Base-by-base conservation (phyloP, 495 filamentous ascomycete genomes). In the Podospora pseudoanserina region DNA sequence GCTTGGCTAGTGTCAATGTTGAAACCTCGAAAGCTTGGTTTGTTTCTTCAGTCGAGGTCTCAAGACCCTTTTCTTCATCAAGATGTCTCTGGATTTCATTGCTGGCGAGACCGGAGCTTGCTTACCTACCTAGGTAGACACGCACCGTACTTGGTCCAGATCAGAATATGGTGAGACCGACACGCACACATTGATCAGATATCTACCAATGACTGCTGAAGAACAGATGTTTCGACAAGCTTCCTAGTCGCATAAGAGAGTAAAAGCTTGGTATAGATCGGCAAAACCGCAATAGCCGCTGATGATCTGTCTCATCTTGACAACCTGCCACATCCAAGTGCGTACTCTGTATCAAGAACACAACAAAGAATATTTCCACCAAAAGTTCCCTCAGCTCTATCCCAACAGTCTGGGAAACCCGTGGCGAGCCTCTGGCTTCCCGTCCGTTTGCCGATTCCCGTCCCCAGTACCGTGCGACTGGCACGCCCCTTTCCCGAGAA, bases 1-100 rank as follows among this genome's bases (percentile, higher is more conserved):
- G 9, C 23, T 28, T 28, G 59, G 26, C 27, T 61, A 26, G 26
- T 61, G 59, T 26, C 56, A 58, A 58, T 75, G 68, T 65, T 60
- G 39, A 65, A 53, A 49, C 39, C 6, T 49, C 13, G 39, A 49
- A 49, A 49, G 39, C 39, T 49, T 49, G 39, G 39, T 49, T 49
- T 49, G 39, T 49, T 49, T 49, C 39, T 49, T 49, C 13, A 49
- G 39, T 49, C 39, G 39, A 49, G 39, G 7, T 49, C 39, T 18
- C 39, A 49, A 49, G 39, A 49, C 39, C 39, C 39, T 16, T 11
- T 18, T 49, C 15, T 49, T 49, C 39, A 11, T 49, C 4, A 32
- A 32, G 30, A 32, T 32, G 30, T 32, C 30, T 32, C 30, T 7
- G 4, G 7, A 32, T 32, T 5, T 7, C 7, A 32, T 32, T 7